Percentiles rank a stretch among this genome's conserved stretches.
phyloP scores from a whole-genome alignment of 768 basidiomycete species.

The Pisolithus orientalis region DNA sequence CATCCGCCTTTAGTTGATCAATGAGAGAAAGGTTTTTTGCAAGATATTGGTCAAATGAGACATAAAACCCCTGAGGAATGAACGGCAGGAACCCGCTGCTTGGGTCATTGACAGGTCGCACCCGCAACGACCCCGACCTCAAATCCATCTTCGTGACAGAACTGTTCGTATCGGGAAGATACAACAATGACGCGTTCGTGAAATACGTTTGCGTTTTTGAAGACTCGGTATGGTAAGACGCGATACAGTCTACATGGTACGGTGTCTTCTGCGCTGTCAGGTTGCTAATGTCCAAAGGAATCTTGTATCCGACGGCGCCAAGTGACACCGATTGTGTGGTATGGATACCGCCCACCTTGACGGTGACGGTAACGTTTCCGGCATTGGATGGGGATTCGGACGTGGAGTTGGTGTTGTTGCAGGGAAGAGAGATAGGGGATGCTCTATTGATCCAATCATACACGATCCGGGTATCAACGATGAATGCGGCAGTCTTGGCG shows the following conservation, averaged over 20 bases:
- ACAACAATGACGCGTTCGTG: constrained; percentile 30
- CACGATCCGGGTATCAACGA: constrained; percentile 36
- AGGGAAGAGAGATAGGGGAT: constrained; percentile 21
- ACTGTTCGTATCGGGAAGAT: constrained; percentile 32
- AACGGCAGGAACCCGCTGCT: constrained; percentile 30
- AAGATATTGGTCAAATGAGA: constrained; percentile 50
- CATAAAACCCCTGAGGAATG: constrained; percentile 73
- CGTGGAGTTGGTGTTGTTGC: not conserved
- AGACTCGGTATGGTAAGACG: constrained; percentile 15
- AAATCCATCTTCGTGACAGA: constrained; percentile 45
- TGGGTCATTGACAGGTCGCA: constrained; percentile 24
- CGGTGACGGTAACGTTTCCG: constrained; percentile 21
- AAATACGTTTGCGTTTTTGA: constrained; percentile 24
- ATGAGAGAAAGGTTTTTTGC: constrained; percentile 46
- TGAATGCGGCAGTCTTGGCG: constrained; percentile 13
- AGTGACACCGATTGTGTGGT: constrained; percentile 28
- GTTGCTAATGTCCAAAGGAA: constrained; percentile 27
- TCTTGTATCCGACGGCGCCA: constrained; percentile 30
- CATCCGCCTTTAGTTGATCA: constrained; percentile 53
- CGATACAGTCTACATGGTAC: constrained; percentile 32
- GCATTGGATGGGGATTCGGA: not conserved
- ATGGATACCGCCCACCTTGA: constrained; percentile 23
- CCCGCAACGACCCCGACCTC: constrained; percentile 39
- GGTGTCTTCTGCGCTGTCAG: constrained; percentile 24
- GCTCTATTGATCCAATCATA: constrained; percentile 30